Evolutionary conservation across 2,329 filamentous ascomycete genomes (phyloP).

Genomic region (Parastagonospora avenae): DNA sequence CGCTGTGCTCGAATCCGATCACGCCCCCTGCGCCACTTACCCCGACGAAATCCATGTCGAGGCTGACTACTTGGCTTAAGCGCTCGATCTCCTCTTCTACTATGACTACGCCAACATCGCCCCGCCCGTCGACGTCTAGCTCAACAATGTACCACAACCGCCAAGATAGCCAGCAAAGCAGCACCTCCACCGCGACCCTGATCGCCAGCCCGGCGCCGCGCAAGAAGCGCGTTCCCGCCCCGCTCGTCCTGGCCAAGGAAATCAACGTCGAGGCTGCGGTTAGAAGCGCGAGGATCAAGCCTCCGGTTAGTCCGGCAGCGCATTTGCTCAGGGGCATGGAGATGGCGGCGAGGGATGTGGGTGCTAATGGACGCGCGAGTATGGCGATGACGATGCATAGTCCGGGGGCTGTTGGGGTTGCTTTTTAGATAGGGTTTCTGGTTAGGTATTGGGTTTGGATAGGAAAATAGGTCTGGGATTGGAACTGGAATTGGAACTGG

Average conservation of each 20-base stretch:
- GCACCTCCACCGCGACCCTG: conserved; percentile 35
- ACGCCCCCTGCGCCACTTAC: conserved; percentile 40
- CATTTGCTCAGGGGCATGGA: conserved; percentile 39
- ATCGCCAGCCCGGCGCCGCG: conserved; percentile 8
- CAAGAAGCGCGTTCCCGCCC: conserved; percentile 38
- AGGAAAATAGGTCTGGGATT: neutral
- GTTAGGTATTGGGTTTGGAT: neutral
- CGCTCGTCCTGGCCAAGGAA: conserved; percentile 29
- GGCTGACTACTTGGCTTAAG: conserved; percentile 44
- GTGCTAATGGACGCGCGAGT: conserved; percentile 15
- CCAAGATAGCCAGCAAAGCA: conserved; percentile 35
- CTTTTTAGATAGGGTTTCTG: conserved; percentile 28
- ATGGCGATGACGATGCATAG: conserved; percentile 14
- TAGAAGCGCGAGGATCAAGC: conserved; percentile 25
- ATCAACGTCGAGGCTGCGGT: conserved; percentile 23
- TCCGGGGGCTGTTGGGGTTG: conserved; percentile 38
- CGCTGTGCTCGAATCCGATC: conserved; percentile 42
- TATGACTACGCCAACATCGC: conserved; percentile 22
- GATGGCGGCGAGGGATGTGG: conserved; percentile 25
- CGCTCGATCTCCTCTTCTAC: conserved; percentile 33
- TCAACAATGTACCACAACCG: conserved; percentile 33
- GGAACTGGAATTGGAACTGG: too few relatives aligned
- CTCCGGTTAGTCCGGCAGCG: conserved; percentile 34
- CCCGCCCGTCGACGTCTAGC: conserved; percentile 28
- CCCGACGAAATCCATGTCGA: conserved; percentile 40